Base-by-base conservation (phyloP, 148 eudicot genomes). In the Fallopia convolvulus region DNA sequence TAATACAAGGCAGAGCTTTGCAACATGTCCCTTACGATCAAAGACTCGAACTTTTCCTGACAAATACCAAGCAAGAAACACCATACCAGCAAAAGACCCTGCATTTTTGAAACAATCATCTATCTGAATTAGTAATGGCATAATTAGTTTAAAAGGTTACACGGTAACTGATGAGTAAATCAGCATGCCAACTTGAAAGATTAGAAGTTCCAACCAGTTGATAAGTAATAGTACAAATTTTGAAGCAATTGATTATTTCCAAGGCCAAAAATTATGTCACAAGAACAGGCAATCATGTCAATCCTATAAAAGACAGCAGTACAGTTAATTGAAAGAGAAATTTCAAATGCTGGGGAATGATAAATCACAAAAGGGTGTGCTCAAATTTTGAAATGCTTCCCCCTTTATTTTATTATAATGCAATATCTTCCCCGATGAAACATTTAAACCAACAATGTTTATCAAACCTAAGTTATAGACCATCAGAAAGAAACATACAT, bases 11-110 rank as follows among this genome's bases (percentile, higher is more conserved):
- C 97, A 92, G 18, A 92, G 85, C 76, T 89, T 95, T 75, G 91
- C 93, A 7, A 87, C 88, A 74, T 92, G 99, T 10, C 97, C 97
- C 75, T 78, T 88, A 10, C 78, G 85, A 78, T 92, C 92, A 75
- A 95, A 92, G 68, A 75, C 97, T 79, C 84, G 83, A 66, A 88
- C 75, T 79, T 95, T 95, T 23, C 90, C 97, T 0, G 89, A 80
- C 79, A 91, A 49, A 81, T 95, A 95, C 86, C 84, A 77, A 10
- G 99, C 78, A 20, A 95, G 82, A 79, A 89, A 95, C 56, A 92
- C 97, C 77, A 94, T 85, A 44, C 97, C 97, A n/a, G 99, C 99
- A 75, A 94, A 94, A 42, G 99, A 89, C 99, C 96, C 97, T 94
- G 85, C 56, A 36, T 33, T 18, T 68, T 36, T n/a, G 17, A 61